These are phyloP conservation scores for Fraxinus dipetala DNA, from an alignment of 305 asterid species.

Conservation along the genomic window DNA sequence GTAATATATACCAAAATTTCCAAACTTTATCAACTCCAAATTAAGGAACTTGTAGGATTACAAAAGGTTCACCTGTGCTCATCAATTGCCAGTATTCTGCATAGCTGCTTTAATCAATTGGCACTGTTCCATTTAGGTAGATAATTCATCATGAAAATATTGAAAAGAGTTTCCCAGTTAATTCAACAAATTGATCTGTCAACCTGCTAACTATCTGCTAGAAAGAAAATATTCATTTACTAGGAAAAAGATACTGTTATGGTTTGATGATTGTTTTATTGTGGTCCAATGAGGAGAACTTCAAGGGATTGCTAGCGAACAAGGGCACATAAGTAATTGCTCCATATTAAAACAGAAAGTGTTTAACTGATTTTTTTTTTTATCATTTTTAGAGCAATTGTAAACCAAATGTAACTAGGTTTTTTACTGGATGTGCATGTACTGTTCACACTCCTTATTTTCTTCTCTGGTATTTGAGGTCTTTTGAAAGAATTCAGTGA, in stretches of 20 bases:
- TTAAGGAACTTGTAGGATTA: background rate
- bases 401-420: background rate
- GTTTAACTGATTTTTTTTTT: background rate
- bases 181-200: background rate
- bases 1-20: background rate
- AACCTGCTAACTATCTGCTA: background rate
- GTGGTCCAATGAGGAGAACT: background rate
- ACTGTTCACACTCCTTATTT: background rate
- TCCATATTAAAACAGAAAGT: background rate
- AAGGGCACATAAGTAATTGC: background rate
- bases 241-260: background rate
- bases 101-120: background rate
- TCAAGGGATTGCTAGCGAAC: background rate
- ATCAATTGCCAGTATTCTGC: background rate
- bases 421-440: background rate
- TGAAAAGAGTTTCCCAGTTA: background rate
- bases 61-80: background rate
- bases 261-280: background rate
- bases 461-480: background rate
- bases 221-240: background rate
- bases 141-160: background rate
- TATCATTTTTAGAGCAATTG: background rate
- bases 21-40: background rate
- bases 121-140: background rate
- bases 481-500: background rate